phyloP scores from a whole-genome alignment of 106 monocot genomes.

The Xerophyta viscosa region DNA sequence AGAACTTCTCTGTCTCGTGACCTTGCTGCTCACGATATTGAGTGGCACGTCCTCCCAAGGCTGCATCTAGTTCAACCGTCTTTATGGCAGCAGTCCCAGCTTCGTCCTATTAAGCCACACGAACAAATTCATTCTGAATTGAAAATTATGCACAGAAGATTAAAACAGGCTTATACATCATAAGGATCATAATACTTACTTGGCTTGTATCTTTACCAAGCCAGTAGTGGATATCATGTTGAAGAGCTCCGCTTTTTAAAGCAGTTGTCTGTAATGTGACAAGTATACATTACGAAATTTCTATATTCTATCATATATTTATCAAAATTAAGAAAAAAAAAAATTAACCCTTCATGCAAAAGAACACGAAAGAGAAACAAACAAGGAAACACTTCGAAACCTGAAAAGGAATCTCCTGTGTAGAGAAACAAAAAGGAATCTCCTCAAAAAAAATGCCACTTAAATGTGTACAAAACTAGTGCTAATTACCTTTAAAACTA shows the following conservation, averaged over 20 bases:
- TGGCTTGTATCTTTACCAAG: constrained; percentile 57
- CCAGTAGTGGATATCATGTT: constrained; percentile 57
- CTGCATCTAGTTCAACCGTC: constrained; percentile 45
- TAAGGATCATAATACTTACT: constrained; percentile 15
- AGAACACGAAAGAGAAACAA: too few relatives aligned
- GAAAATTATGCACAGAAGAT: too few relatives aligned
- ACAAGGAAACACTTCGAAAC: too few relatives aligned
- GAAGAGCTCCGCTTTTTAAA: constrained; percentile 42
- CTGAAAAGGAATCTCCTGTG: too few relatives aligned
- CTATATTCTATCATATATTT: too few relatives aligned
- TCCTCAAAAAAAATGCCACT: too few relatives aligned
- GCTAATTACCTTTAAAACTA: constrained; percentile 69
- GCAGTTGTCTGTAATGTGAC: constrained; percentile 26
- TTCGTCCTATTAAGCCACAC: constrained; percentile 26
- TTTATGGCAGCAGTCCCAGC: constrained; percentile 45
- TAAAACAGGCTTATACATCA: neutral
- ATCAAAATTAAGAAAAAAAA: too few relatives aligned
- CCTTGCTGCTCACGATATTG: constrained; percentile 48
- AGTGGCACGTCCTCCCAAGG: constrained; percentile 47
- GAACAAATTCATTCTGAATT: neutral
- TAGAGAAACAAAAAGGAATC: too few relatives aligned
- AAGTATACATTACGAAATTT: too few relatives aligned
- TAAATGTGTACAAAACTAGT: neutral
- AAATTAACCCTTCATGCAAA: too few relatives aligned
- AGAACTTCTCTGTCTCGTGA: constrained; percentile 43